Conservation (phyloP, 163 green algal species). For the Chloromonas sp. region DNA sequence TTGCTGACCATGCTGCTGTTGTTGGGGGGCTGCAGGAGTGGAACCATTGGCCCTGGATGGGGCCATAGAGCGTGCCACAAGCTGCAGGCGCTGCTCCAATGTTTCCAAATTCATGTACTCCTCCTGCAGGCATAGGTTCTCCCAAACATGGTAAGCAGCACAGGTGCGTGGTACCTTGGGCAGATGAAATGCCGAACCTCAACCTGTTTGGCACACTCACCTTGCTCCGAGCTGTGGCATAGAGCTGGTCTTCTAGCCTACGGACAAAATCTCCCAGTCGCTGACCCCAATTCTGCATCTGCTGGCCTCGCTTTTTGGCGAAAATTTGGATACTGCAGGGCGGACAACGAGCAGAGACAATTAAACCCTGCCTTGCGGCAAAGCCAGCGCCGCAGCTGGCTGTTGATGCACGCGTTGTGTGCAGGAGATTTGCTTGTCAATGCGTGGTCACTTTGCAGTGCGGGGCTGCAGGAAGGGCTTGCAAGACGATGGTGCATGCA, state of each 20-base stretch:
- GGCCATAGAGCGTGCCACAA: constrained; percentile 48
- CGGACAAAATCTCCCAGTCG: constrained; percentile 61
- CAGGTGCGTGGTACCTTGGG: background rate
- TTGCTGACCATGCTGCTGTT: constrained; percentile 27
- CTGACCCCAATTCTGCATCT: background rate
- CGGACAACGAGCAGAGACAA: background rate
- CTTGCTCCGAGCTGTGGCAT: constrained; percentile 64
- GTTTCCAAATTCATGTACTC: constrained; percentile 81
- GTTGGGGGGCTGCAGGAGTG: background rate
- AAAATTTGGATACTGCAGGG: background rate
- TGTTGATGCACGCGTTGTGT: background rate
- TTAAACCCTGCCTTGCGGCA: background rate
- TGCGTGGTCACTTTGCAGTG: background rate
- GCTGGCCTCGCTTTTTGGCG: background rate
- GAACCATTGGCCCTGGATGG: constrained; percentile 6
- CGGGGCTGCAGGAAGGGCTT: background rate
- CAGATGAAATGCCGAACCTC: too few species aligned
- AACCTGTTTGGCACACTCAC: constrained; percentile 30
- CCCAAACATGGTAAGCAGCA: background rate
- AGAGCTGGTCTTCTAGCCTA: constrained; percentile 79
- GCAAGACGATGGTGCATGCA: background rate
- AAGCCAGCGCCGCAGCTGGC: background rate
- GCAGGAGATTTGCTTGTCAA: background rate
- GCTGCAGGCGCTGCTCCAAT: constrained; percentile 75
- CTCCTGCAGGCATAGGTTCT: constrained; percentile 53